These are phyloP conservation scores for Lipomyces orientalis DNA, from an alignment of 805 yeast species.

Conservation along the genomic window DNA sequence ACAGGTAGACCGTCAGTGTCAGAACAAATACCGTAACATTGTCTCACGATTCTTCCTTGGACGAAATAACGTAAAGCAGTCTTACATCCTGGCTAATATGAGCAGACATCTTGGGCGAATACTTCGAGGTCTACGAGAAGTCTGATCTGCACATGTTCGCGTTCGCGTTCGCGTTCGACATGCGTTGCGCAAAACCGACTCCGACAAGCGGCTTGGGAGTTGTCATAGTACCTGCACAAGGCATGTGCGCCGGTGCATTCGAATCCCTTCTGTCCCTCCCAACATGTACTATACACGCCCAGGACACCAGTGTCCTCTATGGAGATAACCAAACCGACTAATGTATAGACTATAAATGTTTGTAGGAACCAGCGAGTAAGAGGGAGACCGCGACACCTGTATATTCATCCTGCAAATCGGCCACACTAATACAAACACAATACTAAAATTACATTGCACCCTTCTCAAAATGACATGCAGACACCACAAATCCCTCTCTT, in stretches of 20 bases:
- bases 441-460: slow-evolving; percentile 21
- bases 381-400: slow-evolving; percentile 16
- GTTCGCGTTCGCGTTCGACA: background rate
- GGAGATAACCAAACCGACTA: slow-evolving; percentile 20
- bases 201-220: too few species aligned
- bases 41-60: background rate
- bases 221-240: too few species aligned
- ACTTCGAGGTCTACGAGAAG: background rate
- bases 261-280: too few species aligned
- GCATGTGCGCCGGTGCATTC: too few species aligned
- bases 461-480: background rate
- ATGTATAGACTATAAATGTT: slow-evolving; percentile 27
- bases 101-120: background rate
- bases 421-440: slow-evolving; percentile 15
- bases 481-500: slow-evolving; percentile 24
- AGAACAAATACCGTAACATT: background rate
- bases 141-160: background rate
- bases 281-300: too few species aligned
- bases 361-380: slow-evolving; percentile 35
- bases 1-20: background rate
- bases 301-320: background rate
- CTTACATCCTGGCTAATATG: slow-evolving; percentile 1
- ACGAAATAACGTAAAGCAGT: background rate
- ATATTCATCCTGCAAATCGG: slow-evolving; percentile 25
- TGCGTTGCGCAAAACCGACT: background rate